These are phyloP conservation scores for Phytopythium mirpurense DNA, from an alignment of 352 stramenopile species.

Conservation along the genomic window DNA sequence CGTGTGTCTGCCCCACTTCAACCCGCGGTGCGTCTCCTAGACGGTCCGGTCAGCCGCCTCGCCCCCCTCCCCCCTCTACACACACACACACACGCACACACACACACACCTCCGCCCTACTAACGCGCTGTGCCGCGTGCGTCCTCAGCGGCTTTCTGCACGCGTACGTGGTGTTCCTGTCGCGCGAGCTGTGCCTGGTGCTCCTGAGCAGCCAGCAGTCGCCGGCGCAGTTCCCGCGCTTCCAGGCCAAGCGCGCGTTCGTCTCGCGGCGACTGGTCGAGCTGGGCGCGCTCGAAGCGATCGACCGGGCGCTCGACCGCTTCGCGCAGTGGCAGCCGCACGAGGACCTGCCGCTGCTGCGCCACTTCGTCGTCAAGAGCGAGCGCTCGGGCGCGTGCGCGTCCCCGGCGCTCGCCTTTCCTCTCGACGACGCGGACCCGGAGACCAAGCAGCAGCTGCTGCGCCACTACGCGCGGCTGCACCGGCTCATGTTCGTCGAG, in stretches of 20 bases:
- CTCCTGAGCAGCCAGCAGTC: constrained; percentile 67
- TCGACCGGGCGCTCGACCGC: constrained; percentile 28
- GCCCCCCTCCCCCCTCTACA: background rate
- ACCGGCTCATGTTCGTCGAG: constrained; percentile 40
- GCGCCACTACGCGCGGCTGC: constrained; percentile 50
- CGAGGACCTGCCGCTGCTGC: constrained; percentile 42
- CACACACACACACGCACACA: too few relatives aligned
- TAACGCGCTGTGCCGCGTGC: too few relatives aligned
- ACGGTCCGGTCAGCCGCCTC: too few relatives aligned
- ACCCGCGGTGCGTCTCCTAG: constrained; percentile 32
- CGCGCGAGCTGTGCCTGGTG: constrained; percentile 44
- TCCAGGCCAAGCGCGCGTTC: constrained; percentile 54
- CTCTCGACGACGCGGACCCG: constrained; percentile 33
- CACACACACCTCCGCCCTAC: too few relatives aligned
- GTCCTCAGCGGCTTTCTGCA: constrained; percentile 56
- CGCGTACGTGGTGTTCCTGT: constrained; percentile 68
- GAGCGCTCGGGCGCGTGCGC: constrained; percentile 59
- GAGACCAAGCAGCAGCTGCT: constrained; percentile 28
- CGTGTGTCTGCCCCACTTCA: constrained; percentile 62
- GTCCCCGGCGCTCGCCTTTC: constrained; percentile 31
- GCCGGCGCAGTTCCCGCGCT: constrained; percentile 61
- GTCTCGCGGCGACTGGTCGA: constrained; percentile 34
- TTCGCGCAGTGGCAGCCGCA: constrained; percentile 42
- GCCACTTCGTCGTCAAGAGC: constrained; percentile 71
- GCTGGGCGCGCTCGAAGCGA: constrained; percentile 31